Base-by-base conservation (phyloP, 1,284 basidiomycete species). In the Volvariella surrecta region DNA sequence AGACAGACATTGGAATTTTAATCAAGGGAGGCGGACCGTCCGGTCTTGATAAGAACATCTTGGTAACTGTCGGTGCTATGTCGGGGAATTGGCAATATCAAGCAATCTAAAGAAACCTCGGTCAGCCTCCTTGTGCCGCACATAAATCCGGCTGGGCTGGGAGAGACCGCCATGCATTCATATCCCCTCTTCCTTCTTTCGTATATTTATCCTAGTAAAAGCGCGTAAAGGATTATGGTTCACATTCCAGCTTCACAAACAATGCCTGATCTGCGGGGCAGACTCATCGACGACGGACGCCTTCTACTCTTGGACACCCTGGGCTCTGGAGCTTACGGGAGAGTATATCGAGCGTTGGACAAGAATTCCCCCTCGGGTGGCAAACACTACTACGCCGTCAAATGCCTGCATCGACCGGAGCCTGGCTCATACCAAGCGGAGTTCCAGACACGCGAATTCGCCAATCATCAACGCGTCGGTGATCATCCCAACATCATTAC, bases 301-400 rank as follows among this genome's bases (percentile, higher is more conserved):
- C 71, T 86, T 53, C 70, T 75, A 54, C 70, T 91, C 49, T 60
- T 79, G 48, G 71, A 77, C 45, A 69, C 75, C 40, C 70, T 92
- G 42, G 89, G 86, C 35, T 68, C 79, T 37, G 89, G 89, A 31
- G 81, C 83, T 8, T 90, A 88, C 52, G 88, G 88, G 40, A 79
- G 82, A 45, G 89, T 92, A 51, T 91, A 92, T 64, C 73, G 76
- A 45, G 85, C 81, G 13, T 57, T 79, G 41, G 79, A 84, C 50
- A 54, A 55, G 40, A 54, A 52, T 21, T 68, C 59, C 48, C 58
- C 62, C 31, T 53, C 52, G 15, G 52, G 62, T 37, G 60, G 66
- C 32, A 64, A 60, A 8, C 50, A 60, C 42, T 67, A 68, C 58
- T 79, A 66, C 45, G 90, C 90, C 10, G 76, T 93, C 63, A 94